These are phyloP conservation scores for Neofusicoccum ribis DNA, from an alignment of 2,329 filamentous ascomycete species.

Conservation along the genomic window DNA sequence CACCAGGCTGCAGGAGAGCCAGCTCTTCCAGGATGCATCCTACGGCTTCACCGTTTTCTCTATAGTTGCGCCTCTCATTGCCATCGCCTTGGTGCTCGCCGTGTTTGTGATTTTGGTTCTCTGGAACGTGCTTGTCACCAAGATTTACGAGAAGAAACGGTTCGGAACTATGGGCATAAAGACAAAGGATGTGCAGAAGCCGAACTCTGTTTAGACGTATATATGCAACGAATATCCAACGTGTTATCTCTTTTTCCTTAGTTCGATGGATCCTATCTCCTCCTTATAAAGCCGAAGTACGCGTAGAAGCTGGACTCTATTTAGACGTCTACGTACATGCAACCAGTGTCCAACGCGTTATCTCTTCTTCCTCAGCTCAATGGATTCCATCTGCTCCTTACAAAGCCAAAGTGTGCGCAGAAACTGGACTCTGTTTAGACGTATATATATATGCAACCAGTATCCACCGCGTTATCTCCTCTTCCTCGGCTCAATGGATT, in stretches of 20 bases:
- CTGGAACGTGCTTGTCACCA: background rate
- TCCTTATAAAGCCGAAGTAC: too few species aligned
- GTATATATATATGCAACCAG: too few species aligned
- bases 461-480: background rate
- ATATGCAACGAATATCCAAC: too few species aligned
- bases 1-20: background rate
- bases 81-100: background rate
- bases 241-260: background rate
- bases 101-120: background rate
- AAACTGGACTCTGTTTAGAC: too few species aligned
- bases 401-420: too few species aligned
- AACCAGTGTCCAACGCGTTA: too few species aligned
- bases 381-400: background rate
- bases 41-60: constrained; percentile 8
- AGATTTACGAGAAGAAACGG: background rate
- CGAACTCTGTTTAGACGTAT: too few species aligned
- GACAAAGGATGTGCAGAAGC: too few species aligned
- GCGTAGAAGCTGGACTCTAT: too few species aligned
- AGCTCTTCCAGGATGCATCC: background rate
- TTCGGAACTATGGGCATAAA: background rate
- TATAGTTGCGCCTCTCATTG: background rate
- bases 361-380: background rate
- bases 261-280: background rate
- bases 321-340: too few species aligned
- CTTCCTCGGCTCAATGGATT: background rate